phyloP scores from a whole-genome alignment of 192 early-diverging fungal species.

The Coemansia sp. region DNA sequence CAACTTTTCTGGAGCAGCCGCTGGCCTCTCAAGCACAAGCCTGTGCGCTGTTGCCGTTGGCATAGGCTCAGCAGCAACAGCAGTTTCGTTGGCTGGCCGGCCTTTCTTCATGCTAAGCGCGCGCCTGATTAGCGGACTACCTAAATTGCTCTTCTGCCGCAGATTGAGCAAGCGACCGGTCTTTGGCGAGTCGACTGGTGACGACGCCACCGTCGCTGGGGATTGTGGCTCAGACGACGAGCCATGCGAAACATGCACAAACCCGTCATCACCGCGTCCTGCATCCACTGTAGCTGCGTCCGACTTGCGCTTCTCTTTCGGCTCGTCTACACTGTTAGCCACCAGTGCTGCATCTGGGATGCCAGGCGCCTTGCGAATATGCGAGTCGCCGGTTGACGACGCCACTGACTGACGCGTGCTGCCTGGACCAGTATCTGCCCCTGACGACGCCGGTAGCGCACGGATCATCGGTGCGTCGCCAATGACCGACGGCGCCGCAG shows the following conservation, averaged over 20 bases:
- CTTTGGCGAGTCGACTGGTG: not conserved
- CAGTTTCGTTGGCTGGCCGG: slow-evolving; percentile 5
- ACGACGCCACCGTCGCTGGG: slow-evolving; percentile 5
- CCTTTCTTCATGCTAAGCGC: slow-evolving; percentile 45
- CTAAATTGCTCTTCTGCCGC: slow-evolving; percentile 22
- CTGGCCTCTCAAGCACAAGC: not conserved
- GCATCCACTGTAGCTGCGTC: not conserved
- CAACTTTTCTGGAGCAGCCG: not conserved
- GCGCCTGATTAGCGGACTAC: slow-evolving; percentile 35
- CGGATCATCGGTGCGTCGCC: slow-evolving; percentile 24
- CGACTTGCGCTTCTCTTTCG: slow-evolving; percentile 16
- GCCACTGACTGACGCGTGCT: not conserved
- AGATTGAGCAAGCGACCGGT: slow-evolving; percentile 10
- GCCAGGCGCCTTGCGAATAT: slow-evolving; percentile 22
- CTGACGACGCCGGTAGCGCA: not conserved
- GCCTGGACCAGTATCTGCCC: too few species aligned
- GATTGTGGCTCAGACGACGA: not conserved
- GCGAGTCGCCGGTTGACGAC: slow-evolving; percentile 3
- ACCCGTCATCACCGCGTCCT: not conserved
- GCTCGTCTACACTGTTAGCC: not conserved
- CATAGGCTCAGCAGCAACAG: not conserved
- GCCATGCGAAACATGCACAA: not conserved
- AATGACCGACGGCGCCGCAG: slow-evolving; percentile 16
- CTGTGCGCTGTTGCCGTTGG: not conserved
- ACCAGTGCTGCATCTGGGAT: not conserved